Evolutionary conservation across 2,329 filamentous ascomycete species (phyloP).

Genomic region (Exophiala viscosa): DNA sequence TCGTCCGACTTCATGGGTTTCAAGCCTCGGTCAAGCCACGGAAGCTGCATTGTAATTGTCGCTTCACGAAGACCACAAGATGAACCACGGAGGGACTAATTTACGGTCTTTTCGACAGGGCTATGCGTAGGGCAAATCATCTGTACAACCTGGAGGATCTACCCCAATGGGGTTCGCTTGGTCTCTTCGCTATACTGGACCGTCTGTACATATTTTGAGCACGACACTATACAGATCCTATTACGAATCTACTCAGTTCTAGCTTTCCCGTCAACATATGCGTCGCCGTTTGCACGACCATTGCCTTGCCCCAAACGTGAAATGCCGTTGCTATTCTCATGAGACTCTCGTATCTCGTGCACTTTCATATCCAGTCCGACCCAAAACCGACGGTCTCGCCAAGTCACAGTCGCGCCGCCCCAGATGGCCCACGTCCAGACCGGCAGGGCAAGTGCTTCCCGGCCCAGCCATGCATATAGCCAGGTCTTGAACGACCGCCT

Average conservation of each 20-base stretch:
- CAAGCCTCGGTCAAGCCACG: constrained; percentile 17
- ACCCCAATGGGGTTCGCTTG: too few relatives aligned
- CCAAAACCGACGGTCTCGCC: constrained; percentile 78
- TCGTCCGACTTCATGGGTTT: constrained; percentile 21
- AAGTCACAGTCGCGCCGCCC: constrained; percentile 80
- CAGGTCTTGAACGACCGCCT: constrained; percentile 63
- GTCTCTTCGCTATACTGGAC: too few relatives aligned
- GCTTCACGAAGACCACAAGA: neutral
- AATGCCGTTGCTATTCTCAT: neutral
- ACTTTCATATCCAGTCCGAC: constrained; percentile 85
- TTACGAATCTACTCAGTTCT: neutral
- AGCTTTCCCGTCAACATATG: neutral
- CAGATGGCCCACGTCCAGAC: constrained; percentile 89
- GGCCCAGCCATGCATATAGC: constrained; percentile 76
- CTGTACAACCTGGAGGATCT: too few relatives aligned
- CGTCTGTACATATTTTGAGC: too few relatives aligned
- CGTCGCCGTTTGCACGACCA: neutral
- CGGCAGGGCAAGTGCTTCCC: constrained; percentile 77
- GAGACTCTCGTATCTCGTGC: constrained; percentile 47
- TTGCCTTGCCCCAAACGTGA: neutral
- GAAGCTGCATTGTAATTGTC: constrained; percentile 15
- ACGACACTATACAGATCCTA: neutral
- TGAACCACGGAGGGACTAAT: neutral
- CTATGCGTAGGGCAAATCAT: too few relatives aligned
- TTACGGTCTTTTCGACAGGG: too few relatives aligned